Percentiles rank a stretch among this genome's conserved stretches.
Evolutionary conservation across 495 filamentous ascomycete genomes (phyloP).

Genomic region (Lindgomyces ingoldianus): DNA sequence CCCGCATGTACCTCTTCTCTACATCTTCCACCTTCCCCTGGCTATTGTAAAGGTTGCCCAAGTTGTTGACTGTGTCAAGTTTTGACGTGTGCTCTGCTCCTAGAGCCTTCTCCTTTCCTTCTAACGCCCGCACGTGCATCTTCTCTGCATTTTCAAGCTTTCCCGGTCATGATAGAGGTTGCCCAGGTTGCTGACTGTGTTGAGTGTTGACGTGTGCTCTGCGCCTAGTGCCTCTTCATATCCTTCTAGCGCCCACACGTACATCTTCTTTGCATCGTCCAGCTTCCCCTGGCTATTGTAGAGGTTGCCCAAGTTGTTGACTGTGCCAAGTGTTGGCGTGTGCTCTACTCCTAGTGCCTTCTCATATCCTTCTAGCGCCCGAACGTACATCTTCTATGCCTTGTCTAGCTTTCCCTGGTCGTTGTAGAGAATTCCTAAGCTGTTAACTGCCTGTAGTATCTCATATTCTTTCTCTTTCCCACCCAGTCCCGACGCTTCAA

Average conservation of each 20-base stretch:
- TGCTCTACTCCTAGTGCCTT: neutral
- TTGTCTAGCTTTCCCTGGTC: constrained; percentile 21
- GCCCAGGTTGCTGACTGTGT: neutral
- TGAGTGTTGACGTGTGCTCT: neutral
- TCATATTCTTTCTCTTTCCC: neutral
- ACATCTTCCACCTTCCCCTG: too few relatives aligned
- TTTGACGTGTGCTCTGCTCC: too few relatives aligned
- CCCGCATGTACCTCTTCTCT: too few relatives aligned
- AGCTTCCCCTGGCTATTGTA: neutral
- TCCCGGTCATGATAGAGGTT: neutral
- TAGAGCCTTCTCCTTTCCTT: too few relatives aligned
- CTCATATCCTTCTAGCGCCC: neutral
- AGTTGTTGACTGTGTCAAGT: too few relatives aligned
- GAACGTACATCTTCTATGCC: constrained; percentile 16
- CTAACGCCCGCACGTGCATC: too few relatives aligned
- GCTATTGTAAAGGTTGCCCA: too few relatives aligned
- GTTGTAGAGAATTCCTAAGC: constrained; percentile 19
- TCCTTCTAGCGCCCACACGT: neutral
- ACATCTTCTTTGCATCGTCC: neutral
- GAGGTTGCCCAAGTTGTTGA: neutral
- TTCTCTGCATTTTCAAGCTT: too few relatives aligned
- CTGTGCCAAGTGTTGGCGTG: neutral
- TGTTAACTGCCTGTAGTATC: neutral
- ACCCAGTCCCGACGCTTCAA: neutral
- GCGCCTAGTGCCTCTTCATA: neutral